Conservation (phyloP, 2,329 filamentous ascomycete species). For the Decorospora gaudefroyi region DNA sequence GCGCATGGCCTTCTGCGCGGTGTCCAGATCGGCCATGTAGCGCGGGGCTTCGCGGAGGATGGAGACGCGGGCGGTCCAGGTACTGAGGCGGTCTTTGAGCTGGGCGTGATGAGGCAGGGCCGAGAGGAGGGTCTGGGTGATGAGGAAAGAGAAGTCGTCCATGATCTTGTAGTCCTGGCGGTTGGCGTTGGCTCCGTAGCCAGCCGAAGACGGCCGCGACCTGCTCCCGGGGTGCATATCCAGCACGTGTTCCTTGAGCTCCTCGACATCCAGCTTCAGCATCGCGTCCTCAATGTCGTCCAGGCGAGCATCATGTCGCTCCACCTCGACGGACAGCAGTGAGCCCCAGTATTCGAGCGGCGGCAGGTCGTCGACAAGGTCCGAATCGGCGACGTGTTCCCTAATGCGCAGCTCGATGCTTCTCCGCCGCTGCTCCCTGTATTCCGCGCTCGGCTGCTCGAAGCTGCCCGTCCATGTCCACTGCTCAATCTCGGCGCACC, state of each 20-base stretch:
- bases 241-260: slow-evolving; percentile 86
- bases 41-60: slow-evolving; percentile 75
- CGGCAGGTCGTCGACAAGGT: slow-evolving; percentile 26
- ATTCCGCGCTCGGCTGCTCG: slow-evolving; percentile 46
- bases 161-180: slow-evolving; percentile 66
- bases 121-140: slow-evolving; percentile 90
- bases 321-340: slow-evolving; percentile 66
- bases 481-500: slow-evolving; percentile 71
- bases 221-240: slow-evolving; percentile 68
- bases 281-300: slow-evolving; percentile 73
- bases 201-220: slow-evolving; percentile 53
- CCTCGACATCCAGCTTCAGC: slow-evolving; percentile 74
- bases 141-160: slow-evolving; percentile 86
- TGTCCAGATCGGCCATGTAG: slow-evolving; percentile 66
- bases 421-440: slow-evolving; percentile 32
- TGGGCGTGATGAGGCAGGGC: slow-evolving; percentile 79
- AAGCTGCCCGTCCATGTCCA: slow-evolving; percentile 64
- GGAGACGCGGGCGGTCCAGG: slow-evolving; percentile 76
- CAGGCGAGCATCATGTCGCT: slow-evolving; percentile 71
- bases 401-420: slow-evolving; percentile 41
- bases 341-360: slow-evolving; percentile 68
- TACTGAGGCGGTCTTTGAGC: slow-evolving; percentile 71
- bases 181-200: slow-evolving; percentile 33
- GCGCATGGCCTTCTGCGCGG: slow-evolving; percentile 66
- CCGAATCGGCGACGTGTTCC: slow-evolving; percentile 36